Base-by-base conservation (phyloP, 2,329 filamentous ascomycete species). In the Fusarium sp. region DNA sequence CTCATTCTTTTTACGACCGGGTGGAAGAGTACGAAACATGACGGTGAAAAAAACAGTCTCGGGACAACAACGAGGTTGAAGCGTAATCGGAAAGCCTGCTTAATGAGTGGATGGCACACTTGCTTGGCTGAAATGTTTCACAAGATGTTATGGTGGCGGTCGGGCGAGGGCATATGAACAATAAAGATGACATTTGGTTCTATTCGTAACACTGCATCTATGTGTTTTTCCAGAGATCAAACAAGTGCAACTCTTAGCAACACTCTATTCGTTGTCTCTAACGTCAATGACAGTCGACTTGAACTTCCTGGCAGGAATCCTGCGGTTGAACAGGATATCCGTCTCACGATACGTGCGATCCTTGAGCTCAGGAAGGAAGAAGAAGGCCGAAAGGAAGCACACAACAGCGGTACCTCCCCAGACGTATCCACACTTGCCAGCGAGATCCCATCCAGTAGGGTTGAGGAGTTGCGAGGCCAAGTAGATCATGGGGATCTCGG, bases 401-500 rank as follows among this genome's bases (percentile, higher is more conserved):
- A 90, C 22, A 38, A 90, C 82, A 31, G 83, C 90, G 13, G 90
- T 89, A 42, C 82, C 87, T 74, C 82, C 89, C 90, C 87, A 90
- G 79, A 90, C 83, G 81, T 88, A 91, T 71, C 88, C 91, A 79
- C 86, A 87, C 83, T 86, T 88, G 79, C 86, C 87, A 38, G 84
- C 86, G 27, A 88, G 80, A 79, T 87, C 79, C 78, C 77, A 75
- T 80, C 83, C 84, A 6, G 80, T 82, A 3, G 85, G 80, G 84
- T 91, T 91, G 73, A 91, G 88, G 86, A 91, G 89, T 75, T 87
- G 89, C 71, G 85, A 88, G 9, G 85, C 80, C 13, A 90, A 86
- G 86, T 89, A 92, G 79, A 92, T 92, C 79, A 88, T 91, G 77
- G 90, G 90, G 79, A 92, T 92, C 66, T 92, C 87, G 68, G 90